Evolutionary conservation across 805 yeast genomes (phyloP).

Genomic region (Metschnikowia continentalis): DNA sequence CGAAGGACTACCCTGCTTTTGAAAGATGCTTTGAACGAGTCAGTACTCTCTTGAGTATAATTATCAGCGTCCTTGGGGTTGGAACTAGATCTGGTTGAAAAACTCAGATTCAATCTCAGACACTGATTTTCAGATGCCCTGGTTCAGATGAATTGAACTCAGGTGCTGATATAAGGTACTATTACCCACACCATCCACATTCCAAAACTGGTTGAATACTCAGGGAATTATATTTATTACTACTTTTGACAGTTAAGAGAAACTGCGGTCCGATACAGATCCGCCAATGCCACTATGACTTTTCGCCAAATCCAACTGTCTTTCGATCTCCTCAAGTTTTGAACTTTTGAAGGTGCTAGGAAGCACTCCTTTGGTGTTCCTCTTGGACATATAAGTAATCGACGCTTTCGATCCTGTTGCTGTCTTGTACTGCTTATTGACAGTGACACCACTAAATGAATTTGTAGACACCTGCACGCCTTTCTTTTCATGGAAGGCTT

Average conservation of each 20-base stretch:
- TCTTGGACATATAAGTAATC: slow-evolving; percentile 48
- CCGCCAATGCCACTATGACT: slow-evolving; percentile 9
- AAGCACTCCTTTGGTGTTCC: slow-evolving; percentile 20
- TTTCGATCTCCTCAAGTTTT: slow-evolving; percentile 26
- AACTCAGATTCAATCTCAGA: not conserved
- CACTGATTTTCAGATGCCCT: not conserved
- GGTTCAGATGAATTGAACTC: not conserved
- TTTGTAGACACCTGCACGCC: slow-evolving; percentile 40
- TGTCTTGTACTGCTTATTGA: slow-evolving; percentile 50
- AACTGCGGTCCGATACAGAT: slow-evolving; percentile 4
- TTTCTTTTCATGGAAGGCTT: slow-evolving; percentile 33
- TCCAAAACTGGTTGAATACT: not conserved
- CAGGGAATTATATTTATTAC: not conserved
- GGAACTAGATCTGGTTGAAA: slow-evolving; percentile 2
- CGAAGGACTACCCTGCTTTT: slow-evolving; percentile 33
- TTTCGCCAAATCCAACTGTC: slow-evolving; percentile 20
- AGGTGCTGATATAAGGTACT: not conserved
- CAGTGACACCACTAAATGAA: slow-evolving; percentile 45
- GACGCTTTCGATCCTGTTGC: slow-evolving; percentile 56
- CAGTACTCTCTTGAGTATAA: slow-evolving; percentile 8
- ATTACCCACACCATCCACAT: not conserved
- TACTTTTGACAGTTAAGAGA: not conserved
- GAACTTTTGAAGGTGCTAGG: slow-evolving; percentile 20
- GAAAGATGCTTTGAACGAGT: slow-evolving; percentile 13
- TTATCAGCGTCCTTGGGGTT: not conserved